These are phyloP conservation scores for Pistacia atlantica DNA, from an alignment of 345 rosid genomes.

Conservation along the genomic window DNA sequence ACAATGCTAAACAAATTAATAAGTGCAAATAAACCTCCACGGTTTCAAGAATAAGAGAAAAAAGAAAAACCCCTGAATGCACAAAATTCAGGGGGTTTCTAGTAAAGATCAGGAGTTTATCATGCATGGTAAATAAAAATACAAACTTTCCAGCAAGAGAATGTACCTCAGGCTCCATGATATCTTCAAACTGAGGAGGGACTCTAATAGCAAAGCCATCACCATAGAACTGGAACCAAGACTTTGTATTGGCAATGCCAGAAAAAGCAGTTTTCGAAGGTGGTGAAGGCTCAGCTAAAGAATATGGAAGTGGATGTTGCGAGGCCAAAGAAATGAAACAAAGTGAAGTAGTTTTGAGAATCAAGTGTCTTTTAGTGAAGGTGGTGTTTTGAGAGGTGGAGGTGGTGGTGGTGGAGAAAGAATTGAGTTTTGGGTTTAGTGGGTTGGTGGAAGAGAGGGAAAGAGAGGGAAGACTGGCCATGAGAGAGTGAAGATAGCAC, in stretches of 20 bases:
- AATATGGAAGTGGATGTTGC: constrained; percentile 47
- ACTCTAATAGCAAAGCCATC: constrained; percentile 82
- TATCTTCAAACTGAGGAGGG: constrained; percentile 86
- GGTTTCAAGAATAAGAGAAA: no score
- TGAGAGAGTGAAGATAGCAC: constrained; percentile 32
- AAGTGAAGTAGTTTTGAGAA: constrained; percentile 48
- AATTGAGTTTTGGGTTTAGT: constrained; percentile 29
- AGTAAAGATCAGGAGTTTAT: no score
- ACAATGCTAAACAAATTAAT: neutral
- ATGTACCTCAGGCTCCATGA: constrained; percentile 83
- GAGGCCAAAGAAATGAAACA: constrained; percentile 38
- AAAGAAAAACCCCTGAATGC: no score
- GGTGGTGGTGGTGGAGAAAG: constrained; percentile 12
- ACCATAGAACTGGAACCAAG: constrained; percentile 90
- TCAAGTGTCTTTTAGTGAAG: constrained; percentile 51
- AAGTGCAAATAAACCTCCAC: no score
- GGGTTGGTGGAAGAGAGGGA: constrained; percentile 45
- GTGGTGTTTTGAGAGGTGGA: neutral
- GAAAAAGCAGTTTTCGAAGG: constrained; percentile 48
- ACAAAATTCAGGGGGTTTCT: no score
- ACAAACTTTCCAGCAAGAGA: neutral
- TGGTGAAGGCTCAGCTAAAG: constrained; percentile 57
- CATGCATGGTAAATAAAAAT: neutral
- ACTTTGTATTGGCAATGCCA: constrained; percentile 67
- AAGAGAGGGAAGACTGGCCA: constrained; percentile 67